Conservation (phyloP, 2,329 filamentous ascomycete genomes). For the Apiospora sp. region DNA sequence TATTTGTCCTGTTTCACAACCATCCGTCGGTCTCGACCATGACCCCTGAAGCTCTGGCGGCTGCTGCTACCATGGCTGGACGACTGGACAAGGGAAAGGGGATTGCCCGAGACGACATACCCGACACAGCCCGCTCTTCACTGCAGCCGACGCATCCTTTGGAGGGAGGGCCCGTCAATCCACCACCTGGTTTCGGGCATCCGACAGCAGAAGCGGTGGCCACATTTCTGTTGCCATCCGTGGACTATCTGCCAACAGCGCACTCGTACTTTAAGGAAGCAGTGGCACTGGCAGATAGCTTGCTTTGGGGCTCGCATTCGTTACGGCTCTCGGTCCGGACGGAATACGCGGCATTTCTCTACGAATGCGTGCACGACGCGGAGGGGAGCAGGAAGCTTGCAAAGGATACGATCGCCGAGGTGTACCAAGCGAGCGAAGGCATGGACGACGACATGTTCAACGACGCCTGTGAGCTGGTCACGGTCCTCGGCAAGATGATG, state of each 20-base stretch:
- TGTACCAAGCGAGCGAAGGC: slow-evolving; percentile 88
- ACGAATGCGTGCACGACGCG: slow-evolving; percentile 87
- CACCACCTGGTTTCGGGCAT: slow-evolving; percentile 62
- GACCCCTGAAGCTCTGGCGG: slow-evolving; percentile 54
- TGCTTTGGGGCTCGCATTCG: slow-evolving; percentile 88
- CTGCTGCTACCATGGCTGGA: slow-evolving; percentile 35
- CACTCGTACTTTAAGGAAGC: slow-evolving; percentile 83
- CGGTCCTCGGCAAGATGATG: slow-evolving; percentile 87
- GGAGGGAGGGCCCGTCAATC: slow-evolving; percentile 67
- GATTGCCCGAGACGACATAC: slow-evolving; percentile 52
- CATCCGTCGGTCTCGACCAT: slow-evolving; percentile 76
- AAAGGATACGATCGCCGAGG: slow-evolving; percentile 84
- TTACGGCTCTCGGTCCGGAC: slow-evolving; percentile 88
- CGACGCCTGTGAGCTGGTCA: slow-evolving; percentile 88
- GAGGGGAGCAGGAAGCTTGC: slow-evolving; percentile 80
- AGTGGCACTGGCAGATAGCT: slow-evolving; percentile 73
- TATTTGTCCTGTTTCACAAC: slow-evolving; percentile 96
- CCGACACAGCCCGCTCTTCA: slow-evolving; percentile 52
- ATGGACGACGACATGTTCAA: slow-evolving; percentile 97
- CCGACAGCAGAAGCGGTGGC: slow-evolving; percentile 55
- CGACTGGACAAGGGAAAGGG: slow-evolving; percentile 59
- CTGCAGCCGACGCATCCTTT: slow-evolving; percentile 56
- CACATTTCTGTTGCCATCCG: slow-evolving; percentile 80
- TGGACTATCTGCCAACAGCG: slow-evolving; percentile 85
- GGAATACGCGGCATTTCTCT: slow-evolving; percentile 91